Percentiles rank a stretch among this genome's conserved stretches.
These are phyloP conservation scores for Hygrophila difformis DNA, from an alignment of 257 asterid species.

Conservation along the genomic window DNA sequence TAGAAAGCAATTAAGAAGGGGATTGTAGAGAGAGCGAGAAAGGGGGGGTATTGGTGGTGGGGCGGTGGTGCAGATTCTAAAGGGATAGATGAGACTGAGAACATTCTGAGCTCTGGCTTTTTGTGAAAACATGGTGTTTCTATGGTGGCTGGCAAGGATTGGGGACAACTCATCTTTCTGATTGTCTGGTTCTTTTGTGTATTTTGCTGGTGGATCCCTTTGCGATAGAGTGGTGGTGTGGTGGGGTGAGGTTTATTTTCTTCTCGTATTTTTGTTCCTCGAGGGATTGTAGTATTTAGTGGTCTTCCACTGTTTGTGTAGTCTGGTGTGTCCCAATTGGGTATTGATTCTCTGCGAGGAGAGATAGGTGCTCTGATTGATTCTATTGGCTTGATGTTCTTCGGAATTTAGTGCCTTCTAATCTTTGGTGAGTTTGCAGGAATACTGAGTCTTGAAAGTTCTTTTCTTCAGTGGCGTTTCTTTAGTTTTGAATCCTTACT, in stretches of 20 bases:
- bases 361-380: conserved; percentile 16
- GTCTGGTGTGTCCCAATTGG: conserved; percentile 14
- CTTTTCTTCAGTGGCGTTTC: conserved; percentile 1
- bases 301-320: conserved; percentile 17
- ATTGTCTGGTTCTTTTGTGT: conserved; percentile 29
- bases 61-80: conserved; percentile 59
- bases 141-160: conserved; percentile 69
- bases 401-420: conserved; percentile 13
- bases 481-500: neutral
- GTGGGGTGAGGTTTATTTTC: neutral
- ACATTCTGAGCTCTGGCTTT: conserved; percentile 54
- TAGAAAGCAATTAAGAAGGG: conserved; percentile 20
- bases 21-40: conserved; percentile 17
- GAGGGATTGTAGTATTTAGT: conserved; percentile 14
- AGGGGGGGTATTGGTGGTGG: conserved; percentile 61
- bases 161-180: conserved; percentile 64
- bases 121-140: conserved; percentile 60
- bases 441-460: conserved; percentile 8
- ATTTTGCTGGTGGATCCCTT: conserved; percentile 20
- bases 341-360: conserved; percentile 13
- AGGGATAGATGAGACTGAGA: conserved; percentile 39
- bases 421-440: conserved; percentile 21
- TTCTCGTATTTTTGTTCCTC: conserved; percentile 33
- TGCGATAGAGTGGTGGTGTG: conserved; percentile 1
- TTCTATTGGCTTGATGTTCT: conserved; percentile 17